Evolutionary conservation across 805 yeast genomes (phyloP), one percentile per base, ranked within the genome.

Genomic region (Teunomyces panamensis): DNA sequence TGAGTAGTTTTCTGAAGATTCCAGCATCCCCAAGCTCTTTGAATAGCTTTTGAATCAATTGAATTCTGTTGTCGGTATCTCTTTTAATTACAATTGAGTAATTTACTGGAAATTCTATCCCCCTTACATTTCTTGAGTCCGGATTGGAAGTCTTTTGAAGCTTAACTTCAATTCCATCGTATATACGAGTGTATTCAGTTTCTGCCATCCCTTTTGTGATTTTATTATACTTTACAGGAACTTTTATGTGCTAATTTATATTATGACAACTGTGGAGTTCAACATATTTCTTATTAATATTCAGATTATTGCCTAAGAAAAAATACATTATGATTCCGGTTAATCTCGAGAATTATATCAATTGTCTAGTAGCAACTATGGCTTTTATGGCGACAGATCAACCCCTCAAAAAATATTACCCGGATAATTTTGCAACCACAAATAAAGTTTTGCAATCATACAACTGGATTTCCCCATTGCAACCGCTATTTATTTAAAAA

Each of bases 71-170:
- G 30, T 29, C 28, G 9, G 42, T 33, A 20, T 30, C 26, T 9
- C 11, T 33, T 10, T 27, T 13, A n/a, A 41, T 35, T 4, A 35
- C 39, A 13, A 48, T 36, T 9, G 30, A 33, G 20, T 41, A 42
- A 2, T 14, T 29, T 2, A 42, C 20, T 4, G 50, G 50, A 11
- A 48, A 48, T 34, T 44, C 50, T 6, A 28, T 29, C 9, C 50
- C 50, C 10, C 50, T 35, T 4, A 48, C 43, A 2, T 3, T 14
- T 26, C 41, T 8, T 24, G 41, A 24, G 11, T 29, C 30, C 6
- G 28, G 41, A 11, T 13, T 10, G 5, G 30, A n/a, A 9, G n/a
- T n/a, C 14, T 37, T 20, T 8, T 37, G 9, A 13, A 37, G 41
- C 28, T 13, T 26, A 17, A 37, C 41, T 9, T 37, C 41, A n/a